phyloP scores from a whole-genome alignment of 805 yeast genomes.

The Debaryomyces prosopidis region DNA sequence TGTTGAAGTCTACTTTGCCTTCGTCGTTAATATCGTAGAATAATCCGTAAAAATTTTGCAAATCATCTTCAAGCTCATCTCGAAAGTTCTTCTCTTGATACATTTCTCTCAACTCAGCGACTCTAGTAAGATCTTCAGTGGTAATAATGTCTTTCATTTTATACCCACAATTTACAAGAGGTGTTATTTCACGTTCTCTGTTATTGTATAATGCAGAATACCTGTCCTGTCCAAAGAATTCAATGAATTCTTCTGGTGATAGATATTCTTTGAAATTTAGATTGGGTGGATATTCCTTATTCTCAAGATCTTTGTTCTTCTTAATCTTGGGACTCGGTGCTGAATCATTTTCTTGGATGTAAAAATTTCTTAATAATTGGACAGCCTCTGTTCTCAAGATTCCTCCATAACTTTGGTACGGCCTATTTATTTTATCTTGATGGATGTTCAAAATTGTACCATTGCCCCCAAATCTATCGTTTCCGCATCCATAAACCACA shows the following conservation, averaged over 20 bases:
- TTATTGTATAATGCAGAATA: constrained; percentile 8
- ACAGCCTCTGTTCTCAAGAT: constrained; percentile 80
- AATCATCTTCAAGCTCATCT: constrained; percentile 17
- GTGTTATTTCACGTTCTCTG: constrained; percentile 25
- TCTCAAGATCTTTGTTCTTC: constrained; percentile 61
- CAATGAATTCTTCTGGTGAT: constrained; percentile 47
- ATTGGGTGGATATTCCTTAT: constrained; percentile 55
- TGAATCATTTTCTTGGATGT: constrained; percentile 77
- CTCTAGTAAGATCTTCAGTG: constrained; percentile 6
- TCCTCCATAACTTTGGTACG: constrained; percentile 72
- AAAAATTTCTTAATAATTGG: constrained; percentile 75
- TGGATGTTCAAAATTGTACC: constrained; percentile 73
- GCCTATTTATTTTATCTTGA: constrained; percentile 19
- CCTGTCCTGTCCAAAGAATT: constrained; percentile 44
- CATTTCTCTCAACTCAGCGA: constrained; percentile 13
- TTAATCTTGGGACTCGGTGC: constrained; percentile 84
- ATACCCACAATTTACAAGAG: constrained; percentile 21
- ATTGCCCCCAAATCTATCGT: constrained; percentile 95
- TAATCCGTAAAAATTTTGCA: constrained; percentile 20
- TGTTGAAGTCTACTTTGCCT: constrained; percentile 22
- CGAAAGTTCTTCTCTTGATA: constrained; percentile 7
- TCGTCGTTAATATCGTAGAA: constrained; percentile 27
- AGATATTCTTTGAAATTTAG: constrained; percentile 59
- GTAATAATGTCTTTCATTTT: constrained; percentile 13
- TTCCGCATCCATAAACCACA: constrained; percentile 90